Evolutionary conservation across 2,329 filamentous ascomycete genomes (phyloP).

Genomic region (Ophiostoma sp.): DNA sequence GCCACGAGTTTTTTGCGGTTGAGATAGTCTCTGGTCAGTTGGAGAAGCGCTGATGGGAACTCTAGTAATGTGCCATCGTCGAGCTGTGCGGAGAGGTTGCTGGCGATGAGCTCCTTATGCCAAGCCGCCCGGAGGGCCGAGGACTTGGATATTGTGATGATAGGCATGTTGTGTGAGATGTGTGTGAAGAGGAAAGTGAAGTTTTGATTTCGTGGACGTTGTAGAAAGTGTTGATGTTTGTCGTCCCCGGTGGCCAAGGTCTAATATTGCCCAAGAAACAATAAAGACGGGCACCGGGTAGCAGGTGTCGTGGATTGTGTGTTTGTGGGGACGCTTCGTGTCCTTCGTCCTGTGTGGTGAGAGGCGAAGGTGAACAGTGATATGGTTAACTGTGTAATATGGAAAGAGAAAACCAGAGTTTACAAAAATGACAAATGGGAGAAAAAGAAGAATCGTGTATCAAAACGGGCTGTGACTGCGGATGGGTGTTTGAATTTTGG

Average conservation of each 20-base stretch:
- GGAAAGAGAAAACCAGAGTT: neutral
- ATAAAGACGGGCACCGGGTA: constrained; percentile 14
- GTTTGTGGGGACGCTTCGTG: neutral
- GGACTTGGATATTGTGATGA: constrained; percentile 18
- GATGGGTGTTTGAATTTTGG: neutral
- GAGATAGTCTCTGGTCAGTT: constrained; percentile 21
- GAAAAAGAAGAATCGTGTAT: neutral
- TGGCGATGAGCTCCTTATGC: constrained; percentile 14
- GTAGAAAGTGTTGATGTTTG: neutral
- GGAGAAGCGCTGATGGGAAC: constrained; percentile 5
- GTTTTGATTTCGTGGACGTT: neutral
- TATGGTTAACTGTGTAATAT: neutral
- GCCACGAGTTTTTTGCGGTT: neutral
- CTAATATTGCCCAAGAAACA: constrained; percentile 12
- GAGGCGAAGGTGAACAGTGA: neutral
- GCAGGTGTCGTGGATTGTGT: neutral
- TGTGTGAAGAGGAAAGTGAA: neutral
- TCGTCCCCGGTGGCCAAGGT: constrained; percentile 16
- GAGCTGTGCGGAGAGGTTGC: constrained; percentile 16
- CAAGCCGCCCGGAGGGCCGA: constrained; percentile 14
- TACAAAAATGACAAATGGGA: neutral
- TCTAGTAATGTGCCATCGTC: constrained; percentile 11
- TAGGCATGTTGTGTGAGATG: constrained; percentile 15
- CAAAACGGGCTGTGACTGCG: neutral
- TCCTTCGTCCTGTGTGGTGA: neutral